phyloP scores from a whole-genome alignment of 192 early-diverging fungal species.

The Coemansia sp. region DNA sequence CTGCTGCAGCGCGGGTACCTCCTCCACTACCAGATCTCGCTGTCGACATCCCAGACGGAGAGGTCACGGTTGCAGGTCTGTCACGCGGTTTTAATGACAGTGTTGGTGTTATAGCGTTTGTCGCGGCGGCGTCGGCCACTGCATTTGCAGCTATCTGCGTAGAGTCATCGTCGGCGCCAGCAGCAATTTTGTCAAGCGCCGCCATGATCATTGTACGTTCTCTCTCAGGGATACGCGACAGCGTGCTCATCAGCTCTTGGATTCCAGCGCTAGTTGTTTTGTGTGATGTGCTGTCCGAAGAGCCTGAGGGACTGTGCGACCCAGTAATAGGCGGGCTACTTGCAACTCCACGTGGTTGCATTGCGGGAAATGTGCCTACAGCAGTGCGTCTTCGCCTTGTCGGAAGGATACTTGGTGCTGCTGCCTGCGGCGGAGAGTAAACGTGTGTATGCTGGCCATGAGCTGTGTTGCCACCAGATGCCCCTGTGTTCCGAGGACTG shows the following conservation, averaged over 20 bases:
- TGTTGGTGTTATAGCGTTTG: constrained; percentile 6
- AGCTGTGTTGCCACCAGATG: constrained; percentile 5
- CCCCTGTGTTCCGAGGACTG: background rate
- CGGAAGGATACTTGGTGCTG: constrained; percentile 24
- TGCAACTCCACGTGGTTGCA: constrained; percentile 12
- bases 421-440: constrained; percentile 33
- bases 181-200: constrained; percentile 27
- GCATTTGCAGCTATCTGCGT: background rate
- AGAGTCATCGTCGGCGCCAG: constrained; percentile 11
- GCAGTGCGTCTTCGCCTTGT: constrained; percentile 32
- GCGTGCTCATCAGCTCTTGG: constrained; percentile 34
- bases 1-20: constrained; percentile 27
- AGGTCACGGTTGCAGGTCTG: constrained; percentile 15
- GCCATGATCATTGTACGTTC: constrained; percentile 41
- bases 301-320: constrained; percentile 17
- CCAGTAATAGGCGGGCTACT: constrained; percentile 8
- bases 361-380: constrained; percentile 4
- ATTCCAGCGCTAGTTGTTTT: constrained; percentile 16
- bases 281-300: constrained; percentile 17
- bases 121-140: background rate
- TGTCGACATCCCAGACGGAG: constrained; percentile 5
- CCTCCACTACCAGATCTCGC: background rate
- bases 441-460: constrained; percentile 5
- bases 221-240: constrained; percentile 41
- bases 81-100: constrained; percentile 6